Evolutionary conservation across 441 rosid species (phyloP).

Genomic region (Arabidopsis lyrata): DNA sequence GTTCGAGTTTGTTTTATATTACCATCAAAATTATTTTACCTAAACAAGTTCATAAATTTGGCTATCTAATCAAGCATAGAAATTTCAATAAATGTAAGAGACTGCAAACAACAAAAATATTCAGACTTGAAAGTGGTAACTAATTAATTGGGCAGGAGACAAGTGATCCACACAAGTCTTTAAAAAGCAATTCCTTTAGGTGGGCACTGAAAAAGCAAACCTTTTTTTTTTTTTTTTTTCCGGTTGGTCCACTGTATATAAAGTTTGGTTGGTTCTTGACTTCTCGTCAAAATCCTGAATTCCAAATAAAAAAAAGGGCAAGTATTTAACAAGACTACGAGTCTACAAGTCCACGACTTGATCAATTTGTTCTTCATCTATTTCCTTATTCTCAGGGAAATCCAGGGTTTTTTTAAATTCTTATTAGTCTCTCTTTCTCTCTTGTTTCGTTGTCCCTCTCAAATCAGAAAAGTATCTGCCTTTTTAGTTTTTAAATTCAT

Average conservation of each 20-base stretch:
- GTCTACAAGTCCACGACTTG: constrained; percentile 36
- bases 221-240: not conserved
- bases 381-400: constrained; percentile 38
- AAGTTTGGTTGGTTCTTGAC: constrained; percentile 28
- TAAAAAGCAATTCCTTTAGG: constrained; percentile 1
- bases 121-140: not conserved
- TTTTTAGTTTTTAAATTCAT: constrained; percentile 32
- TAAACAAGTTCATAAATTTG: not conserved
- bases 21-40: not conserved
- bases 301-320: constrained; percentile 7
- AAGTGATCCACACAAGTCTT: constrained; percentile 25
- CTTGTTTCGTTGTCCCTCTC: constrained; percentile 26
- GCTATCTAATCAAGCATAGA: not conserved
- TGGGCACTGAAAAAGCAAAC: constrained; percentile 18
- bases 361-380: constrained; percentile 27
- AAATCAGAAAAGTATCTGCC: constrained; percentile 39
- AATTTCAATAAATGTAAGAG: not conserved
- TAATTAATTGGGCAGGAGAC: not conserved
- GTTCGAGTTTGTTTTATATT: not conserved
- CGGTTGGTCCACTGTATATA: constrained; percentile 22
- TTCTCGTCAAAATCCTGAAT: not conserved
- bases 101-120: not conserved
- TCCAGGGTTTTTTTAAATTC: constrained; percentile 1
- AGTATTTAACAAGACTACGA: constrained; percentile 24
- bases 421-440: not conserved